Percentiles rank a stretch among this genome's conserved stretches.
Conservation (phyloP, 768 basidiomycete species). For the Mycena olivaceomarginata region DNA sequence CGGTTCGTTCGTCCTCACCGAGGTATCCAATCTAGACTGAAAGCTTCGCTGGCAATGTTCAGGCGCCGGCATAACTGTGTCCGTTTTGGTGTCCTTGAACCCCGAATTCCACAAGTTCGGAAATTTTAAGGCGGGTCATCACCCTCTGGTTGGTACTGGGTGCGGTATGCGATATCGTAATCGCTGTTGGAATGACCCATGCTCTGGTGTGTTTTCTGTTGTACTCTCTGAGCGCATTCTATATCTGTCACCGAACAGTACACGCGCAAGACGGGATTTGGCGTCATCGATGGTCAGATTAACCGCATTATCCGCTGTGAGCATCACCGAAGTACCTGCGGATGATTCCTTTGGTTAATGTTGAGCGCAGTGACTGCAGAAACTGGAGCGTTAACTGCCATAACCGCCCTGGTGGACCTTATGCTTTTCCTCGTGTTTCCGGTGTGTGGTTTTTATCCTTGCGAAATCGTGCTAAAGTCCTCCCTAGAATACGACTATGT, state of each 20-base stretch:
- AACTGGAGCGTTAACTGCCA: conserved; percentile 28
- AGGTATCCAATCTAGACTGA: not conserved
- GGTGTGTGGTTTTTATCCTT: not conserved
- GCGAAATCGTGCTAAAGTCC: not conserved
- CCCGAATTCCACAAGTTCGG: conserved; percentile 10
- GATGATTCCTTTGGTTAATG: not conserved
- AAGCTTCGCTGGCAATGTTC: not conserved
- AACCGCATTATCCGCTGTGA: conserved; percentile 35
- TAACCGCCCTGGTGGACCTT: conserved; percentile 29
- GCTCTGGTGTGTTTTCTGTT: conserved; percentile 20
- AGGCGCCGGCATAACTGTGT: conserved; percentile 23
- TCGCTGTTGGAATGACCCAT: conserved; percentile 33
- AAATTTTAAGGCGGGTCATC: not conserved
- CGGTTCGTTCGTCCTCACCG: conserved; percentile 3
- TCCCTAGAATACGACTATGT: conserved; percentile 4
- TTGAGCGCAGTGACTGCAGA: conserved; percentile 22
- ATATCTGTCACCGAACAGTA: not conserved
- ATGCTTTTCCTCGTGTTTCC: conserved; percentile 28
- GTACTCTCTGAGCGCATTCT: not conserved
- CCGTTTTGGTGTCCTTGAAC: not conserved
- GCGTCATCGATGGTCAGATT: conserved; percentile 29
- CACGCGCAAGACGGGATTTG: conserved; percentile 25
- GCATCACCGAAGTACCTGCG: not conserved
- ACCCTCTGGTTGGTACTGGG: conserved; percentile 23
- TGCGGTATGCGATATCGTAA: conserved; percentile 32